Conservation (phyloP, 1,139 yeast genomes). For the Lodderomyces elongisporus region DNA sequence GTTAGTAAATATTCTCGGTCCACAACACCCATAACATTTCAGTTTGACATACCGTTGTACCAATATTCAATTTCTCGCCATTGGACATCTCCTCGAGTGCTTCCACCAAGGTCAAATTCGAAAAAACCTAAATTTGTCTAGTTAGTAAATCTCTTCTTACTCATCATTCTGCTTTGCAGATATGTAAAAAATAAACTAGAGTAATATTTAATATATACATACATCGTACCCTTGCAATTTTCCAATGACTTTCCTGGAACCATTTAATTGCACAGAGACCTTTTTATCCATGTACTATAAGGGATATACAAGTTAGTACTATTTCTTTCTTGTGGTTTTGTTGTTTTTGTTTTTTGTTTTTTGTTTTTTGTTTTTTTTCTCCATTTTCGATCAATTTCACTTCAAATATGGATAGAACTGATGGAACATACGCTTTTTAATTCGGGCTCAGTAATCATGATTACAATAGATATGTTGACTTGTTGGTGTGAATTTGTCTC, state of each 20-base stretch:
- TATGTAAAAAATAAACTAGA: background rate
- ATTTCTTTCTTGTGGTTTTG: background rate
- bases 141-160: background rate
- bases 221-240: conserved; percentile 75
- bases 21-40: no score
- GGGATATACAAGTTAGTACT: conserved; percentile 18
- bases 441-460: conserved; percentile 4
- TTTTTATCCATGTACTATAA: conserved; percentile 75
- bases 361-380: no score
- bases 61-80: conserved; percentile 51
- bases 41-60: conserved; percentile 48
- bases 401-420: background rate
- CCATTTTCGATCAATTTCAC: background rate
- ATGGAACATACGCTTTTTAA: conserved; percentile 3
- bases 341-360: background rate
- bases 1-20: no score
- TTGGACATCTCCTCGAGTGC: conserved; percentile 57
- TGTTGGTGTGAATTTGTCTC: no score
- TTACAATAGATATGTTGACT: no score
- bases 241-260: conserved; percentile 69
- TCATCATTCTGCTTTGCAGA: no score
- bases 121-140: conserved; percentile 38
- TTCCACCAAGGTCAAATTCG: conserved; percentile 69
- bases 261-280: conserved; percentile 66
- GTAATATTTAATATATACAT: conserved; percentile 17